These are phyloP conservation scores for Wickerhamiella parazyma DNA, from an alignment of 805 yeast genomes.

Conservation along the genomic window DNA sequence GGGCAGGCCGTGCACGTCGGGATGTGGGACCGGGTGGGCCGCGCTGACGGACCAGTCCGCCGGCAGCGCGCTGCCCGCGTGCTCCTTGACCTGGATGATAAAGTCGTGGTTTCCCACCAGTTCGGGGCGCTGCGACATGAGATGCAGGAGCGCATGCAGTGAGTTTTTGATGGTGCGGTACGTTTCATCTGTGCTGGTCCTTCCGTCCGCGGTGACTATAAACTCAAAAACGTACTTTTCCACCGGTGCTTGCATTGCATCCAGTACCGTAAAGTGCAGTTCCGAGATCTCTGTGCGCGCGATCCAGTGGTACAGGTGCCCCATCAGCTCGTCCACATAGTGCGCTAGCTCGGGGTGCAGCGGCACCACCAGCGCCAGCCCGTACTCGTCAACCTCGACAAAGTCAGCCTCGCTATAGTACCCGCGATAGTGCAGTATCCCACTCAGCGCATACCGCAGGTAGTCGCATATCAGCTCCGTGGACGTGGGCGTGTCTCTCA, in stretches of 20 bases:
- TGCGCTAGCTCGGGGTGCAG: neutral
- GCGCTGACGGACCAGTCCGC: neutral
- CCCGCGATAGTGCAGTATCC: constrained; percentile 1
- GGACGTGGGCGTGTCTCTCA: neutral
- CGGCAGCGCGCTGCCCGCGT: neutral
- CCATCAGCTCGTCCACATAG: neutral
- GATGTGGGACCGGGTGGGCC: neutral
- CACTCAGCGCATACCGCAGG: neutral
- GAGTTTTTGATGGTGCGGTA: neutral
- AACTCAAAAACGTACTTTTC: constrained; percentile 2
- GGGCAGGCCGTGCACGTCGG: neutral
- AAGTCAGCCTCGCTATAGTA: neutral
- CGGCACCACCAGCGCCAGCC: neutral
- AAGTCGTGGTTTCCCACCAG: neutral
- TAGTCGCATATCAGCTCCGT: neutral
- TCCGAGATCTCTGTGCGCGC: neutral
- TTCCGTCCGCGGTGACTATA: neutral
- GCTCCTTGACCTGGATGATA: neutral
- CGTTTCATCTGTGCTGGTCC: neutral
- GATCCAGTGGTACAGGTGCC: neutral
- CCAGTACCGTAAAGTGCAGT: neutral
- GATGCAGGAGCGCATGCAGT: neutral
- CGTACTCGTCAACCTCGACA: neutral
- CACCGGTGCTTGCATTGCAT: neutral
- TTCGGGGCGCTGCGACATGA: neutral